Evolutionary conservation across 2,329 filamentous ascomycete genomes (phyloP), one percentile per base, ranked within the genome.

Genomic region (Cryoendolithus antarcticus): DNA sequence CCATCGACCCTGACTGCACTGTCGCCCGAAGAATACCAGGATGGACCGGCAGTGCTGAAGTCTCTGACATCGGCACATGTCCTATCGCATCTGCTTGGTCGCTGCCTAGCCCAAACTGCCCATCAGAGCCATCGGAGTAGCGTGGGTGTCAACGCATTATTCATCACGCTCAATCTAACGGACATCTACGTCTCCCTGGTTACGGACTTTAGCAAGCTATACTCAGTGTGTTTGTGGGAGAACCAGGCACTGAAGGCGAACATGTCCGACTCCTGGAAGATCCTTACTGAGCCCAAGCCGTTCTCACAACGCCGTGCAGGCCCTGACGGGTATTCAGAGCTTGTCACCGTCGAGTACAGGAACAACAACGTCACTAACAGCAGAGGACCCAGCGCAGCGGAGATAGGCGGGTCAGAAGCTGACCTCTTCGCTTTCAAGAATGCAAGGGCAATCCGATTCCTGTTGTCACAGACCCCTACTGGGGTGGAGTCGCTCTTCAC

Each of bases 401-500:
- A 40, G 30, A 40, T 40, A 13, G 30, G 31, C 9, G 36, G 43
- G 15, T 44, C 43, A n/a, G 44, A 40, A 9, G 43, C 41, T 28
- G 44, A 48, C 9, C 32, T 44, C 11, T 48, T 53, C 27, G 61
- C 59, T 6, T 79, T 80, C 57, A 76, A 82, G 56, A 98, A 96
- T 58, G 86, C 81, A 31, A 77, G 82, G 54, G 80, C 75, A 9
- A 69, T 96, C 32, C 75, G 81, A 29, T 80, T 79, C 48, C 67
- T 96, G 8, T 70, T 96, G 9, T 80, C 82, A 51, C 80, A 84
- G 28, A 74, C 93, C 49, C 79, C 88, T 12, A 77, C 78, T 7
- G 80, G 80, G 3, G 81, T 88, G n/a, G 82, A 85, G n/a, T 80
- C 82, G 1, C 82, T 96, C 49, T 82, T 94, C 55, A 85, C 93